Evolutionary conservation across 2,329 filamentous ascomycete species (phyloP), one percentile per base, ranked within the genome.

Genomic region (Metarhizium brunneum): DNA sequence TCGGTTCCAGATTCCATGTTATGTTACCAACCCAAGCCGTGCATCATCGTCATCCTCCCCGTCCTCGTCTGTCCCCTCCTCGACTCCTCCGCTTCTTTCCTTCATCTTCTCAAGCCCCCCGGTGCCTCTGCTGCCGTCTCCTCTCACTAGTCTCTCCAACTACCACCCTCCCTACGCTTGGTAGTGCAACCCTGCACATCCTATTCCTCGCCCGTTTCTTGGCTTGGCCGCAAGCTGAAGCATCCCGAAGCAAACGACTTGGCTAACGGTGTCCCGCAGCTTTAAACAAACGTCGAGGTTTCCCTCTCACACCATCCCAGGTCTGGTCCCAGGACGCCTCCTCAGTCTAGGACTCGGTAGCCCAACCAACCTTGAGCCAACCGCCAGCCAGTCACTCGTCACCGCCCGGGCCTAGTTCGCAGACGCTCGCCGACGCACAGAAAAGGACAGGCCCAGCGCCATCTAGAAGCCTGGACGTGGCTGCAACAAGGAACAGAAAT

Each of bases 361-460:
- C 45, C 45, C 45, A 48, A 8, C 45, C 18, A 18, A 45, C 16
- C 20, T 48, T 13, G 40, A 50, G 30, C 20, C 42, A 42, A 32
- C 30, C 14, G 48, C 8, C 48, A 20, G 49, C 42, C 40, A 47
- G 29, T 43, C 53, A 48, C 54, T 57, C 59, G 59, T 62, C 60
- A 64, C 62, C 60, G 62, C 60, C 59, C 58, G 59, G 55, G 4
- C 6, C 18, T 25, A 11, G 42, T 20, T 36, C 35, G 35, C 35
- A 36, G 35, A 36, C 35, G 35, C 38, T 13, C 14, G 14, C 13
- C 38, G 38, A 40, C 38, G 38, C 38, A 40, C 38, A 16, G 38
- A 11, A 35, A 11, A 35, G 38, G 3, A 29, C 4, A 13, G 20
- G 18, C 6, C 30, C 42, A 38, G 10, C 30, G 20, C 10, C 32